Base-by-base conservation (phyloP, 257 asterid species). In the Leptodermis oblonga region DNA sequence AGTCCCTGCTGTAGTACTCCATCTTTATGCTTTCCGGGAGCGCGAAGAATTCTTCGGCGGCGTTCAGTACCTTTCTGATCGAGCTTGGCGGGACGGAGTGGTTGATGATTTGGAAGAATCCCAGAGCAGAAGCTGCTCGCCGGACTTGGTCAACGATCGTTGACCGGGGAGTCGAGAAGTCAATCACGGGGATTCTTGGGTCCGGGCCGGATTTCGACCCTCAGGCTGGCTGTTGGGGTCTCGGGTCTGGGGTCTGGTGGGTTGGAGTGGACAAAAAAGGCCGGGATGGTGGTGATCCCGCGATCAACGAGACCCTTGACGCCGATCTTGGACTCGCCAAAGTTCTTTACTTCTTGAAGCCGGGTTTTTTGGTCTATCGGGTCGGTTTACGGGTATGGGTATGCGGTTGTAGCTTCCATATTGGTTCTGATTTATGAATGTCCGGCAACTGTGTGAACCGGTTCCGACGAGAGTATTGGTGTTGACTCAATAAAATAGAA, bases 291-390 rank as follows among this genome's bases (percentile, higher is more conserved):
- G 14, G 79, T 42, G 30, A 69, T 25, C 13, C 86, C 86, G 5
- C 75, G 72, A 33, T 78, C 83, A 1, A 77, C 80, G 7, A 81
- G 61, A 3, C 86, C 86, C 66, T 81, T 81, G 25, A 81, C 86
- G 2, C 83, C 86, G 17, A 55, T 53, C 66, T 81, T 81, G 33
- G 81, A 75, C 0, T 81, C 81, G 34, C 78, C 83, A 39, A 81
- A 81, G 54, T 66, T 43, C 56, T 70, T 75, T 34, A 81, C 42
- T 22, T 61, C 73, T 36, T 66, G 62, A 59, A 78, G 53, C 18
- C 86, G 77, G 63, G 63, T 61, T 13, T 7, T 58, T 14, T 23
- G 65, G 65, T 1, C 14, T 23, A 22, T 56, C 30, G 59, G 58
- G 43, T 46, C 73, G 48, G 72, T 41, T 6, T 61, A 23, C 4